Evolutionary conservation across 805 yeast species (phyloP), one percentile per base, ranked within the genome.

Genomic region (Sugiyamaella marilandica): DNA sequence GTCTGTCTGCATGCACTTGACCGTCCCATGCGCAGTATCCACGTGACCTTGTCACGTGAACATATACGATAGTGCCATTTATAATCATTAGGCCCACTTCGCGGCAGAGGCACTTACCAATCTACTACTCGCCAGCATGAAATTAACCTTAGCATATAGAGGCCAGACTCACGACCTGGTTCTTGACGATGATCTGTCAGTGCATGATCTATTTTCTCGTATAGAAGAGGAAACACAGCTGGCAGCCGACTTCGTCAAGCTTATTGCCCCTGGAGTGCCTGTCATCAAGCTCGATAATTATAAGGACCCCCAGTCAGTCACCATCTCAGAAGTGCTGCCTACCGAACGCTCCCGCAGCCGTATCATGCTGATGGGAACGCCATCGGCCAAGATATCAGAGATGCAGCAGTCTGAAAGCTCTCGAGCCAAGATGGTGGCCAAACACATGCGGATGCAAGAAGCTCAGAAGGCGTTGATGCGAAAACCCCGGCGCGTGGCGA

Each of bases 321-420:
- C 48, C 10, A 50, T 61, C 32, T 21, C 21, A 29, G 55, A 50
- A 10, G 46, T 55, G 14, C 54, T 54, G 46, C 45, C 47, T 11
- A 50, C 55, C 39, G 56, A 50, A 26, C 45, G 45, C 31, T 46
- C 56, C 19, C 37, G 59, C 16, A 52, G 50, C 26, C 59, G 58
- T 47, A 55, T 67, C 47, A 62, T 66, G 60, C 54, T 69, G 18
- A 56, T 69, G 44, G 72, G 72, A 8, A 60, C 68, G 2, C 56
- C 65, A 7, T 47, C 55, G n/a, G 57, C 53, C 18, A 53, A 59
- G 49, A 55, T 65, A 14, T 58, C 63, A 31, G 52, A 57, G 16
- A 51, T 66, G 37, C 58, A 54, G 29, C 52, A 52, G 32, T 50
- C 67, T 2, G 65, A 61, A 49, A 53, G 49, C 13, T 14, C 19